Base-by-base conservation (phyloP, 352 stramenopile genomes). In the Phytophthora boehmeriae region DNA sequence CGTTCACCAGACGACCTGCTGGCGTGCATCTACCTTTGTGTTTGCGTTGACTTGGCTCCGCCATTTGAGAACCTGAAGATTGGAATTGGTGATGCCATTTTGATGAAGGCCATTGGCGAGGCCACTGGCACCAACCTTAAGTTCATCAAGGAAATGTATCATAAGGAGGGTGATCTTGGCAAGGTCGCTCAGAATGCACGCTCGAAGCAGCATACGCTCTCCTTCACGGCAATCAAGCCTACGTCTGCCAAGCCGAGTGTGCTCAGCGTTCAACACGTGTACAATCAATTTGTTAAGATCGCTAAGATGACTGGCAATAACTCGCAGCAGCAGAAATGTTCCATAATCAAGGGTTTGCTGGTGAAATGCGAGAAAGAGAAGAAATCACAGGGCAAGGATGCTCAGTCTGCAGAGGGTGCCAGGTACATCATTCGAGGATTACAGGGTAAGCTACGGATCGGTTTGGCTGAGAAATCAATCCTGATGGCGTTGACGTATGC, bases 391-490 rank as follows among this genome's bases (percentile, higher is more conserved):
- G 50, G 55, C 55, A 75, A 89, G 41, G 78, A 73, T 5, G 58
- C 73, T 4, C 93, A 98, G 67, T 71, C 73, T n/a, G 83, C 82
- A 0, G 83, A 89, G 55, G 83, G 71, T 6, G 89, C 96, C 42
- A 99, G 99, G 76, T 99, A 98, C 81, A 97, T 99, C 39, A 98
- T 99, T 41, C 93, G 98, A 27, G 96, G 97, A 13, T 83, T 99
- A 2, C 86, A 99, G 75, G 97, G 98, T 28, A 99, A 99, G 64
- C 86, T 99, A 32, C 88, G 98, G 27, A 99, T 99, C 69, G 97
- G 98, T 4, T 71, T 99, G 20, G 96, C 97, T 0, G 93, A 98
- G 60, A 97, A 97, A 46, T 99, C 97, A 13, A 98, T 99, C 11
- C 71, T 99, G 2, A 96, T 98, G 50, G 84, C 92, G 0, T 83